These are phyloP conservation scores for Geotrichum carabidarum DNA, from an alignment of 1,139 yeast species.

Conservation along the genomic window DNA sequence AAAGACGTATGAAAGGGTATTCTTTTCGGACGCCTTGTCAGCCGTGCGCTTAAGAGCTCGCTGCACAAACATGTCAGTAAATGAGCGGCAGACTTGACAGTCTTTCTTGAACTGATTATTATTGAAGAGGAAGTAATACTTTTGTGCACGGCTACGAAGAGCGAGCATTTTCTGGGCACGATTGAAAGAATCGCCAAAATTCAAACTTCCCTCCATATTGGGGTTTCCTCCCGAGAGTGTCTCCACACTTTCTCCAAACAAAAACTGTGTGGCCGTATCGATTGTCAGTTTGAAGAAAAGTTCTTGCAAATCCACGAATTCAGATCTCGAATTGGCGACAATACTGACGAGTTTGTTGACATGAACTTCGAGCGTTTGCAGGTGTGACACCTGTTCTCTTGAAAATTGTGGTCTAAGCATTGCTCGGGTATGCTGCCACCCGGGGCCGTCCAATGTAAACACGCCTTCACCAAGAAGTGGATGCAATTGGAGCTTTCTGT, in stretches of 20 bases:
- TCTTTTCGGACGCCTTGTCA: constrained; percentile 22
- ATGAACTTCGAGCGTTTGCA: constrained; percentile 45
- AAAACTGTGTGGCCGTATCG: constrained; percentile 55
- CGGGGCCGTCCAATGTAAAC: constrained; percentile 48
- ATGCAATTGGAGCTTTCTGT: constrained; percentile 41
- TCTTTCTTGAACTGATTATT: constrained; percentile 36
- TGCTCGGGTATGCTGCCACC: constrained; percentile 51
- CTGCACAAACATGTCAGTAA: constrained; percentile 36
- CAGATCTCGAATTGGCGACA: constrained; percentile 29
- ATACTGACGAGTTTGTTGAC: constrained; percentile 40
- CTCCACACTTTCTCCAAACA: constrained; percentile 52
- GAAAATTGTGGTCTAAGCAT: constrained; percentile 52
- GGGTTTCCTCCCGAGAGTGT: constrained; percentile 38
- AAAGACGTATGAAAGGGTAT: constrained; percentile 40
- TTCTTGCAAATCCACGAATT: constrained; percentile 46
- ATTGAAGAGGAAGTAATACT: constrained; percentile 39
- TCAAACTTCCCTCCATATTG: constrained; percentile 25
- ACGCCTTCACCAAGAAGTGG: constrained; percentile 50
- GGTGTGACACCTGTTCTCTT: constrained; percentile 50
- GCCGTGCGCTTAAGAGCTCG: constrained; percentile 25
- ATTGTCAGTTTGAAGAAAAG: constrained; percentile 50
- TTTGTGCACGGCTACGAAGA: constrained; percentile 40
- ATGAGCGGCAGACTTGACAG: constrained; percentile 30
- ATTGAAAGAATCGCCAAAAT: constrained; percentile 46
- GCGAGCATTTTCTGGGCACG: constrained; percentile 41